Conservation (phyloP, 192 early-diverging fungal species). For the Podila epigama region DNA sequence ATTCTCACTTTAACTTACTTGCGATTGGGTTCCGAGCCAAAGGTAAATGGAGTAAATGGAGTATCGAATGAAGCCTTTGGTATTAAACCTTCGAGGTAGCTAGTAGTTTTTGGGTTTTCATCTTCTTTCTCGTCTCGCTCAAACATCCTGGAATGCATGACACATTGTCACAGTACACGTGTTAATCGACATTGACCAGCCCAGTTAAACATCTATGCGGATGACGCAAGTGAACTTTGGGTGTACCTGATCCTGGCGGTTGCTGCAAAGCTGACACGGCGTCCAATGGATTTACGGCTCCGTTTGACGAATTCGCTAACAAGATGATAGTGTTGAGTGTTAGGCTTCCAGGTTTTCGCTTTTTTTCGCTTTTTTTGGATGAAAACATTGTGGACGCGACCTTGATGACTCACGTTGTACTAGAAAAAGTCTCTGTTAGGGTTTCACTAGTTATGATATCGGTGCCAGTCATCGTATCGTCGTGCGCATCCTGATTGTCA, state of each 20-base stretch:
- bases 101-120: conserved; percentile 38
- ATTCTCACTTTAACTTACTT: too few species aligned
- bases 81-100: conserved; percentile 27
- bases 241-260: conserved; percentile 43
- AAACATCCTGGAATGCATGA: conserved; percentile 45
- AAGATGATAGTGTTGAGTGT: not conserved
- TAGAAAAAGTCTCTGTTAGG: conserved; percentile 25
- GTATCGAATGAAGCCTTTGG: not conserved
- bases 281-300: conserved; percentile 25
- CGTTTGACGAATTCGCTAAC: conserved; percentile 30
- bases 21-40: not conserved
- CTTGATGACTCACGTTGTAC: conserved; percentile 29
- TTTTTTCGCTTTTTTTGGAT: not conserved
- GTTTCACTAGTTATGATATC: not conserved
- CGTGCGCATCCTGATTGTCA: conserved; percentile 1
- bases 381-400: too few species aligned
- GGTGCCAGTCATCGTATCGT: not conserved
- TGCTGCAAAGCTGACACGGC: conserved; percentile 47
- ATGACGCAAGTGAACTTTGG: not conserved
- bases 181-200: too few species aligned
- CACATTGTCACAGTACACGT: not conserved
- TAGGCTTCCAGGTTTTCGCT: not conserved
- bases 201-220: too few species aligned
- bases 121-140: conserved; percentile 44
- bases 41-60: conserved; percentile 23